Evolutionary conservation across 495 filamentous ascomycete genomes (phyloP).

Genomic region (Rhizodiscina lignyota): DNA sequence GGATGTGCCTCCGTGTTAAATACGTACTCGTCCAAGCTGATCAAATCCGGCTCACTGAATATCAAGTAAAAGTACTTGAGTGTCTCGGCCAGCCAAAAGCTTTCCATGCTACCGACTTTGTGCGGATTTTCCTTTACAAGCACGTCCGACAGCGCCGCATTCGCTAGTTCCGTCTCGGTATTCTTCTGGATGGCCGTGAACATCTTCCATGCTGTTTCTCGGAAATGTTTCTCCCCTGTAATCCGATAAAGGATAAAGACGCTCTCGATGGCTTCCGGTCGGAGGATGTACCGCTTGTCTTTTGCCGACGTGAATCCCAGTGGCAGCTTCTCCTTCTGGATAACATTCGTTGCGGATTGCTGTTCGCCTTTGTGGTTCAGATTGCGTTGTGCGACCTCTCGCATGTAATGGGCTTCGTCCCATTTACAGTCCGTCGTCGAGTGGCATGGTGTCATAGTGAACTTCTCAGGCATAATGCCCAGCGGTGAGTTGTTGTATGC

Average conservation of each 20-base stretch:
- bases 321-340: slow-evolving; percentile 30
- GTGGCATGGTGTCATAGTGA: slow-evolving; percentile 34
- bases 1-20: slow-evolving; percentile 39
- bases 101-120: slow-evolving; percentile 21
- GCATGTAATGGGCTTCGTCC: slow-evolving; percentile 34
- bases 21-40: slow-evolving; percentile 38
- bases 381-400: slow-evolving; percentile 7
- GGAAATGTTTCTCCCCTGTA: slow-evolving; percentile 48
- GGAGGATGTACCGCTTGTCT: slow-evolving; percentile 50
- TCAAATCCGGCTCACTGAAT: slow-evolving; percentile 29
- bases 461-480: slow-evolving; percentile 45
- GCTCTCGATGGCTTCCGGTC: slow-evolving; percentile 32
- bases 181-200: slow-evolving; percentile 44
- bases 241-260: slow-evolving; percentile 63
- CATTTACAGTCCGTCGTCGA: slow-evolving; percentile 29
- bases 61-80: slow-evolving; percentile 38
- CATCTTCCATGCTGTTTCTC: slow-evolving; percentile 64
- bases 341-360: slow-evolving; percentile 22
- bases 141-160: slow-evolving; percentile 45
- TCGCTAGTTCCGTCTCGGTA: slow-evolving; percentile 40
- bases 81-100: slow-evolving; percentile 33
- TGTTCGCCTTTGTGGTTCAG: slow-evolving; percentile 18
- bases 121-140: slow-evolving; percentile 12
- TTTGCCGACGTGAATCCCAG: slow-evolving; percentile 40
- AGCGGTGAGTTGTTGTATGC: slow-evolving; percentile 38